These are phyloP conservation scores for Phlebopus sp. DNA, from an alignment of 1,284 basidiomycete genomes.

Conservation along the genomic window DNA sequence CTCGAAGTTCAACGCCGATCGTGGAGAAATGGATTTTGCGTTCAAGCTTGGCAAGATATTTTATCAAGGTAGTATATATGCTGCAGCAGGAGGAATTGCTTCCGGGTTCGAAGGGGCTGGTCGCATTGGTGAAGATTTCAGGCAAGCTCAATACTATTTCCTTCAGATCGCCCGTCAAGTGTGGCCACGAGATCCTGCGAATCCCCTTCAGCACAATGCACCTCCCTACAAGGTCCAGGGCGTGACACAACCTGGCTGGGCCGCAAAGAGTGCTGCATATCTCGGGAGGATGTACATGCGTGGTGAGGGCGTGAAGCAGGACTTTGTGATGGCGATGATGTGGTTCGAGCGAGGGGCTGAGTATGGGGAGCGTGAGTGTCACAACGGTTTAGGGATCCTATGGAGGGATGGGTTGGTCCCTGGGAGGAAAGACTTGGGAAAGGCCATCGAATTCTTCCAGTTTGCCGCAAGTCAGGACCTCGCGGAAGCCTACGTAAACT, in stretches of 20 bases:
- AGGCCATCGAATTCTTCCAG: constrained; percentile 69
- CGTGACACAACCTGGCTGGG: constrained; percentile 59
- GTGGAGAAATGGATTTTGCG: constrained; percentile 82
- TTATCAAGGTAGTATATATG: constrained; percentile 89
- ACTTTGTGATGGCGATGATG: constrained; percentile 77
- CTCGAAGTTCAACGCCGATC: constrained; percentile 84
- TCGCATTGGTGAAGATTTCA: constrained; percentile 72
- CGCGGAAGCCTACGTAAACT: constrained; percentile 87
- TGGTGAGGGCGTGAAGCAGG: constrained; percentile 86
- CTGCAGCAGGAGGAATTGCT: constrained; percentile 66
- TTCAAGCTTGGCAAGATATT: constrained; percentile 89
- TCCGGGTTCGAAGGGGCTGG: constrained; percentile 89
- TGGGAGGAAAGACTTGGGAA: constrained; percentile 64
- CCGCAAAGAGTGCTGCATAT: constrained; percentile 79
- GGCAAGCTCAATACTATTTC: constrained; percentile 79
- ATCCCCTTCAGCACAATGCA: constrained; percentile 44
- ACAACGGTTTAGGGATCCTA: constrained; percentile 90
- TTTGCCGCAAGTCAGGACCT: constrained; percentile 83
- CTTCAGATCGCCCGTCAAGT: constrained; percentile 73
- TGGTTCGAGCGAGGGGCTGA: constrained; percentile 88
- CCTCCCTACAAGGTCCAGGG: constrained; percentile 48
- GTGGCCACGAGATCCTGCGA: constrained; percentile 76
- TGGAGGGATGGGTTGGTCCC: constrained; percentile 83
- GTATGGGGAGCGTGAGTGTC: constrained; percentile 81
- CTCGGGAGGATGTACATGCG: constrained; percentile 92